phyloP scores from a whole-genome alignment of 2,329 filamentous ascomycete genomes.

The Aspergillus sp. region DNA sequence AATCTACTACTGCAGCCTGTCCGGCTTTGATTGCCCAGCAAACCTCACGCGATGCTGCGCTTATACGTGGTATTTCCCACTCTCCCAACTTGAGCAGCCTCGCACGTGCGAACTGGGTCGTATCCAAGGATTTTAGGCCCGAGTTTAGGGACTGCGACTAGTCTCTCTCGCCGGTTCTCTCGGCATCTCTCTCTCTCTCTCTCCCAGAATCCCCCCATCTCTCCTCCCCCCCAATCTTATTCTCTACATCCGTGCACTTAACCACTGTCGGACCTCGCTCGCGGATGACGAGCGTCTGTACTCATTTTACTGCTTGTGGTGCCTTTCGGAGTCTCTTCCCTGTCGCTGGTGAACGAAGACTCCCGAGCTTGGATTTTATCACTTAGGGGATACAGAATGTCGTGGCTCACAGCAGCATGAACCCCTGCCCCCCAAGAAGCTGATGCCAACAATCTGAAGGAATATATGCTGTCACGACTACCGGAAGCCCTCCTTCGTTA shows the following conservation, averaged over 20 bases:
- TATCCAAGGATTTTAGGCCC: slow-evolving; percentile 7
- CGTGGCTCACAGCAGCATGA: slow-evolving; percentile 22
- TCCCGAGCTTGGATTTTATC: not conserved
- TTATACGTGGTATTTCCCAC: slow-evolving; percentile 1
- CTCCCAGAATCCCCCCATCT: not conserved
- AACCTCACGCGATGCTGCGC: slow-evolving; percentile 15
- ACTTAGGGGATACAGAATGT: slow-evolving; percentile 17
- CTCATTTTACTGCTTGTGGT: not conserved
- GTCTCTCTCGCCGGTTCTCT: slow-evolving; percentile 8
- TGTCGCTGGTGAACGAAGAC: not conserved
- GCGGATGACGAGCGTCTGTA: not conserved
- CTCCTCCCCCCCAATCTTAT: not conserved
- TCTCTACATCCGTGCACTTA: not conserved
- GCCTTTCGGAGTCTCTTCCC: not conserved
- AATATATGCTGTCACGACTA: not conserved
- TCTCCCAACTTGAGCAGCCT: not conserved
- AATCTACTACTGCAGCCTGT: slow-evolving; percentile 6
- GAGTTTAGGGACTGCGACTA: not conserved
- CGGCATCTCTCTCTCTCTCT: not conserved
- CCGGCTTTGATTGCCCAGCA: not conserved
- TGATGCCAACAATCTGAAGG: not conserved
- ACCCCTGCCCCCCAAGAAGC: slow-evolving; percentile 4
- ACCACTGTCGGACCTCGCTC: not conserved
- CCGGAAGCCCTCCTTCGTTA: not conserved
- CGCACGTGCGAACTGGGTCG: slow-evolving; percentile 16